These are phyloP conservation scores for Sporisorium exsertum DNA, from an alignment of 1,284 basidiomycete genomes.

Conservation along the genomic window DNA sequence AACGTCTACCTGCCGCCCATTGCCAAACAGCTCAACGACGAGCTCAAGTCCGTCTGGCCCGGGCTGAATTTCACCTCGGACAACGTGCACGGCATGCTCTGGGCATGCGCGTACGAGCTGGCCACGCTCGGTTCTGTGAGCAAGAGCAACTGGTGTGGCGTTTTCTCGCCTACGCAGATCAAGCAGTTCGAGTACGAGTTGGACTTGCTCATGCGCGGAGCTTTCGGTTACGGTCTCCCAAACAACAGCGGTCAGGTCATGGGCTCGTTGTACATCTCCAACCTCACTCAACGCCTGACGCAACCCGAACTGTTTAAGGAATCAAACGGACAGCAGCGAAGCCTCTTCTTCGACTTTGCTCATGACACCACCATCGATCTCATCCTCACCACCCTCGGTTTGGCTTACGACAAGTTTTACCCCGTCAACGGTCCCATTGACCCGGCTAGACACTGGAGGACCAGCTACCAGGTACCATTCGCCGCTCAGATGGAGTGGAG, in stretches of 20 bases:
- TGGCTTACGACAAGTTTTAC: slow-evolving; percentile 67
- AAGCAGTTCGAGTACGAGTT: slow-evolving; percentile 72
- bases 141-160: slow-evolving; percentile 71
- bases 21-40: slow-evolving; percentile 70
- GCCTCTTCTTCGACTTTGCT: slow-evolving; percentile 71
- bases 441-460: slow-evolving; percentile 70
- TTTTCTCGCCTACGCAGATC: slow-evolving; percentile 71
- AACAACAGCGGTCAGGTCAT: slow-evolving; percentile 70
- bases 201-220: slow-evolving; percentile 72
- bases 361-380: slow-evolving; percentile 74
- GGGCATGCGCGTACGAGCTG: slow-evolving; percentile 73
- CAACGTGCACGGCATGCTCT: slow-evolving; percentile 71
- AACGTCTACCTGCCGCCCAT: slow-evolving; percentile 71
- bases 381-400: slow-evolving; percentile 71
- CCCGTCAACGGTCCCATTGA: slow-evolving; percentile 67
- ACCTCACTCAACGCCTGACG: slow-evolving; percentile 71
- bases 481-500: slow-evolving; percentile 73
- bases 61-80: slow-evolving; percentile 20
- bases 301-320: slow-evolving; percentile 18
- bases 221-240: slow-evolving; percentile 72
- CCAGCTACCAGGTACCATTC: slow-evolving; percentile 72
- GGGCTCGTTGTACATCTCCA: slow-evolving; percentile 72
- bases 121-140: slow-evolving; percentile 67
- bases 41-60: slow-evolving; percentile 58
- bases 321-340: slow-evolving; percentile 16